phyloP scores from a whole-genome alignment of 108 stramenopile genomes.

The Nannochloropsis salina region DNA sequence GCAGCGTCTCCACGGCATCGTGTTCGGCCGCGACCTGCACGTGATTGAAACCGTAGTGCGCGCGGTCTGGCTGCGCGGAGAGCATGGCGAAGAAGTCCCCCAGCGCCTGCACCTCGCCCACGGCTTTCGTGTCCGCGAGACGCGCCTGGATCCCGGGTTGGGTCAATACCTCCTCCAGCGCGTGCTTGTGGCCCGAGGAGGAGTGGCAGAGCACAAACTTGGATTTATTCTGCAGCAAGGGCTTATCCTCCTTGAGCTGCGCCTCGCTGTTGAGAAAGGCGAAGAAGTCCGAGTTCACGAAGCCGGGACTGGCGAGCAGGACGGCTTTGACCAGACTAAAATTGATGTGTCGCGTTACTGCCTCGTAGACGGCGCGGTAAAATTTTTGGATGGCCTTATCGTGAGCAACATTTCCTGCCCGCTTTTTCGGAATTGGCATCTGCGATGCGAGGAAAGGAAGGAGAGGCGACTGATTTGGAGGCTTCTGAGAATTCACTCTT shows the following conservation, averaged over 20 bases:
- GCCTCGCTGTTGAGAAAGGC: constrained; percentile 67
- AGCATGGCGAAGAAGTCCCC: constrained; percentile 84
- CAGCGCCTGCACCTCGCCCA: constrained; percentile 76
- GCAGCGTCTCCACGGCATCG: constrained; percentile 76
- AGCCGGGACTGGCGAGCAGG: constrained; percentile 81
- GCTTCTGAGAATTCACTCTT: too few relatives aligned
- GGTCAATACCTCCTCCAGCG: constrained; percentile 82
- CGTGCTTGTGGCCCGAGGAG: constrained; percentile 86
- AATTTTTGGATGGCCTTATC: constrained; percentile 76
- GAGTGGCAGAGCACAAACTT: constrained; percentile 89
- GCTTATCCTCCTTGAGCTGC: constrained; percentile 61
- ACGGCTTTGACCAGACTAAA: constrained; percentile 78
- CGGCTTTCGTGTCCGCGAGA: constrained; percentile 82
- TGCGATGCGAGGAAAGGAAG: constrained; percentile 49
- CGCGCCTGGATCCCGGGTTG: constrained; percentile 70
- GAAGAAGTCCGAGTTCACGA: constrained; percentile 89
- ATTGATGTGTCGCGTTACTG: constrained; percentile 73
- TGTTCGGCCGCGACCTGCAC: constrained; percentile 65
- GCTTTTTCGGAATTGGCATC: constrained; percentile 81
- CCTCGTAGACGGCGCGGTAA: constrained; percentile 85
- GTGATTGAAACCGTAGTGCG: constrained; percentile 72
- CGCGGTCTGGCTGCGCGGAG: constrained; percentile 76
- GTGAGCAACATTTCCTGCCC: constrained; percentile 72
- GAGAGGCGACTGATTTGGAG: background rate
- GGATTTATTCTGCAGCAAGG: constrained; percentile 72